phyloP scores from a whole-genome alignment of 2,329 filamentous ascomycete species.

The Alternaria hordeiaustralica region DNA sequence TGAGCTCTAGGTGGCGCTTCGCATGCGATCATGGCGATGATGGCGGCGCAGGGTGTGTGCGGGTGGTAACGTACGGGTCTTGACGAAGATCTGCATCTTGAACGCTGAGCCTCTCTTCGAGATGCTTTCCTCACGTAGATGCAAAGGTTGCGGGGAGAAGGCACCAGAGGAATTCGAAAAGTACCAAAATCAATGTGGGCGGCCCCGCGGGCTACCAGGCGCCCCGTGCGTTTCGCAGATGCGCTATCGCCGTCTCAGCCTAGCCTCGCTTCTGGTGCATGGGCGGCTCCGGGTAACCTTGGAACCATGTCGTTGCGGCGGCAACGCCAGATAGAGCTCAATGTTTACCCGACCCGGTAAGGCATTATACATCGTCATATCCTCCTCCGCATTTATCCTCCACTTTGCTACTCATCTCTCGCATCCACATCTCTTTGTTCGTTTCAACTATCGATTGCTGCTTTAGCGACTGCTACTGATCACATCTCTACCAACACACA shows the following conservation, averaged over 20 bases:
- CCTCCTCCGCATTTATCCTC: slow-evolving; percentile 30
- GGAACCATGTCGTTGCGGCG: slow-evolving; percentile 1
- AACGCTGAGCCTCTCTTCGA: slow-evolving; percentile 8
- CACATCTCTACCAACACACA: slow-evolving; percentile 10
- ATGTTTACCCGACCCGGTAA: slow-evolving; percentile 33
- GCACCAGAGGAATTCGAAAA: slow-evolving; percentile 13
- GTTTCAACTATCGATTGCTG: slow-evolving; percentile 24
- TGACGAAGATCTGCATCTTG: slow-evolving; percentile 96
- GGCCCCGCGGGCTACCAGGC: slow-evolving; percentile 18
- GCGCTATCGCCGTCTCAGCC: neutral
- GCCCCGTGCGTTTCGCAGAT: neutral
- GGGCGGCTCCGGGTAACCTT: neutral
- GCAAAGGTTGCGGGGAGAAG: slow-evolving; percentile 11
- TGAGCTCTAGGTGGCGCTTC: neutral
- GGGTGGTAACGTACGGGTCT: slow-evolving; percentile 70
- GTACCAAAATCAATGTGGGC: slow-evolving; percentile 35
- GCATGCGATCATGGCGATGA: neutral
- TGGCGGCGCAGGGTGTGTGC: neutral
- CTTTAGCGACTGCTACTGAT: slow-evolving; percentile 14
- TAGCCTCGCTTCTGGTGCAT: neutral
- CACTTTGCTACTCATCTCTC: slow-evolving; percentile 30
- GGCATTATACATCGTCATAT: slow-evolving; percentile 36
- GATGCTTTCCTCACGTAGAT: slow-evolving; percentile 17
- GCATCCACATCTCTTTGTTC: slow-evolving; percentile 29
- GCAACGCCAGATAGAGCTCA: slow-evolving; percentile 10